phyloP scores from a whole-genome alignment of 1,139 yeast species.

The Debaryomyces fabryi region DNA sequence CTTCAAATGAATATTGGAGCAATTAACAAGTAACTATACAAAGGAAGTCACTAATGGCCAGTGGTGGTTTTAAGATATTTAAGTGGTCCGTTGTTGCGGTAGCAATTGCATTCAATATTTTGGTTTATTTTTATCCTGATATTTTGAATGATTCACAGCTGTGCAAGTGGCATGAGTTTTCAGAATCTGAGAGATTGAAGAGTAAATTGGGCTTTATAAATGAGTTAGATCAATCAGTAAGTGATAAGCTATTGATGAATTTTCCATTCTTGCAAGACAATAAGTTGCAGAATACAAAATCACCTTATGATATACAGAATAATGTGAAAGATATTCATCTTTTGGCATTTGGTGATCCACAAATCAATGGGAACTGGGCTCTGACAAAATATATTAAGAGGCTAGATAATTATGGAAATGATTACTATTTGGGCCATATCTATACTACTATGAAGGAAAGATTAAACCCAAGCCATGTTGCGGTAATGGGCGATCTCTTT shows the following conservation, averaged over 20 bases:
- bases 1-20: neutral
- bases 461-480: constrained; percentile 75
- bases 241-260: constrained; percentile 31
- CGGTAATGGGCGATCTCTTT: constrained; percentile 89
- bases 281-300: constrained; percentile 15
- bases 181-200: constrained; percentile 12
- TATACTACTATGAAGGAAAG: constrained; percentile 64
- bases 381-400: constrained; percentile 72
- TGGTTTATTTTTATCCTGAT: constrained; percentile 78
- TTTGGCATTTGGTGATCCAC: constrained; percentile 94
- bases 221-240: constrained; percentile 24
- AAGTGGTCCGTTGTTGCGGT: constrained; percentile 33
- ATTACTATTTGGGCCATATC: constrained; percentile 82
- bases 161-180: constrained; percentile 61
- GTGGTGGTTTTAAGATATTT: constrained; percentile 1
- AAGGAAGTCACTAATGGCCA: neutral
- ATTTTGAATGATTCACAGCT: constrained; percentile 43
- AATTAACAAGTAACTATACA: neutral
- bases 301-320: constrained; percentile 13
- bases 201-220: constrained; percentile 24
- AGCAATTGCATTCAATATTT: constrained; percentile 53
- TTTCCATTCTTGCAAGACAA: constrained; percentile 31
- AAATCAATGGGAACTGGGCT: constrained; percentile 84
- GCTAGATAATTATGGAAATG: constrained; percentile 86
- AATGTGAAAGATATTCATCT: constrained; percentile 55